Base-by-base conservation (phyloP, 1,284 basidiomycete species). In the Inonotus hispidus region DNA sequence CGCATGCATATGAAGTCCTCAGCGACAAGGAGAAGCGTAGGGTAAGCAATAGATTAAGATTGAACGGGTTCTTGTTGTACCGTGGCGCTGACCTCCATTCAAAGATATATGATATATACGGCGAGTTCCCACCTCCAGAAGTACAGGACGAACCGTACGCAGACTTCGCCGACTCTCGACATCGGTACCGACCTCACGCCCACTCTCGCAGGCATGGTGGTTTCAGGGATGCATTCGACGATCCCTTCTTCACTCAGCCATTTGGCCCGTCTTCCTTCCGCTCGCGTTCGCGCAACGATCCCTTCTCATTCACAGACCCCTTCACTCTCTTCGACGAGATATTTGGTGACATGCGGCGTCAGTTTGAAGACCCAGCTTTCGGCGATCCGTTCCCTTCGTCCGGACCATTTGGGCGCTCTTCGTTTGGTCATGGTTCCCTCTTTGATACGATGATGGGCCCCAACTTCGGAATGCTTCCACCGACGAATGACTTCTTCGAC, bases 91-190 rank as follows among this genome's bases (percentile, higher is more conserved):
- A 25, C 62, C 45, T 61, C 13, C 54, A 16, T 35, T 39, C 37
- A 38, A 41, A 88, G 81, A 63, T 79, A n/a, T 92, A 91, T 70
- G 90, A 92, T 68, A 70, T 71, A 23, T 74, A 85, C 65, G 87
- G 89, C 45, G 77, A 83, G 53, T 92, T 85, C 84, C 89, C 89
- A 13, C 85, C 86, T 14, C 85, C 86, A 2, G 69, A 75, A 54
- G 69, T 71, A 32, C 66, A 49, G 56, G 37, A 64, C 63, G 49
- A 70, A 59, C 54, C 68, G 70, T 63, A 59, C 68, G 11, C 66
- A 68, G 53, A 64, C 57, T 53, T 66, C 62, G 65, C 66, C 60
- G 67, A 68, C 56, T 53, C 68, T 64, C 70, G 71, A 59, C 65
- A 69, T 29, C 71, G 70, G 59, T 68, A 72, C 68, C 58, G 69